Conservation (phyloP, 2,329 filamentous ascomycete genomes). For the Clonostachys sp. region DNA sequence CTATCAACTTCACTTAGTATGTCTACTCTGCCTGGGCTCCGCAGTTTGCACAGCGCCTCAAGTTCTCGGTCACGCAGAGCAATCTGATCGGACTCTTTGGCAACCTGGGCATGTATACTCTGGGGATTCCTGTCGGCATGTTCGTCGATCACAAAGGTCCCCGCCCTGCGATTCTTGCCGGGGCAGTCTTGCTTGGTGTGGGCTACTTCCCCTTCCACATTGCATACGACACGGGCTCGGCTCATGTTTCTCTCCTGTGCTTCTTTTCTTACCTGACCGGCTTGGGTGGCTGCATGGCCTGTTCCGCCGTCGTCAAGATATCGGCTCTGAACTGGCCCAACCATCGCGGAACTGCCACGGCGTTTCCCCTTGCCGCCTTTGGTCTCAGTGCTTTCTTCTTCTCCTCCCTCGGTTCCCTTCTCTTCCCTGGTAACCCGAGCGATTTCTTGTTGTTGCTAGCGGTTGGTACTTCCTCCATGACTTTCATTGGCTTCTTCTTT, state of each 20-base stretch:
- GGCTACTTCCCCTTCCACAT: slow-evolving; percentile 84
- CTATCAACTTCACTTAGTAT: slow-evolving; percentile 55
- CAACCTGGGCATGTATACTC: slow-evolving; percentile 91
- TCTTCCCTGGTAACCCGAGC: slow-evolving; percentile 80
- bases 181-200: slow-evolving; percentile 64
- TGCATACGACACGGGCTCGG: slow-evolving; percentile 68
- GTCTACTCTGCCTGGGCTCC: slow-evolving; percentile 98
- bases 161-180: slow-evolving; percentile 70
- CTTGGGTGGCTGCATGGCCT: slow-evolving; percentile 86
- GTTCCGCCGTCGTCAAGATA: slow-evolving; percentile 78
- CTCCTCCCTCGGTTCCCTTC: slow-evolving; percentile 69
- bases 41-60: slow-evolving; percentile 83
- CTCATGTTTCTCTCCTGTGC: slow-evolving; percentile 61
- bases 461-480: slow-evolving; percentile 71
- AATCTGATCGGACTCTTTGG: slow-evolving; percentile 84
- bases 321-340: slow-evolving; percentile 89
- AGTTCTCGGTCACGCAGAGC: slow-evolving; percentile 85
- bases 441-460: slow-evolving; percentile 77
- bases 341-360: slow-evolving; percentile 88
- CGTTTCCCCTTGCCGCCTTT: slow-evolving; percentile 88
- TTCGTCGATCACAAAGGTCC: slow-evolving; percentile 82
- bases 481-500: slow-evolving; percentile 78
- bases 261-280: slow-evolving; percentile 84
- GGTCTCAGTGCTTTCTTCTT: slow-evolving; percentile 97
- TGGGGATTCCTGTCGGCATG: slow-evolving; percentile 84